These are phyloP conservation scores for Pseudozyma hubeiensis DNA, from an alignment of 1,284 basidiomycete genomes.

Conservation along the genomic window DNA sequence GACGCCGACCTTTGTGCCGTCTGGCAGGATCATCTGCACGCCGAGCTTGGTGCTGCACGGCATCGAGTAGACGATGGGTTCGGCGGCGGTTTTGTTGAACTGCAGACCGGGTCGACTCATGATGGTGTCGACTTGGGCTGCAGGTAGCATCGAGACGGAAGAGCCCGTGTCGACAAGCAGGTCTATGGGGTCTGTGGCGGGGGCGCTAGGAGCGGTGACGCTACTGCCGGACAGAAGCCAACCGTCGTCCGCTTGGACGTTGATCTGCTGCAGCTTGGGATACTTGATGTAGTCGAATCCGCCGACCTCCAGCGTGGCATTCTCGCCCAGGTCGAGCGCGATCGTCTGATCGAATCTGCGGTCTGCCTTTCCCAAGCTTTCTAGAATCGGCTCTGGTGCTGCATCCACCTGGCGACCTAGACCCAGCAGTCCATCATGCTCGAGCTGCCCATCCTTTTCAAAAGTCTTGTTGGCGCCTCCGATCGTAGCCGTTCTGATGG, in stretches of 20 bases:
- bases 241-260: conserved; percentile 19
- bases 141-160: conserved; percentile 35
- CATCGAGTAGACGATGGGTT: conserved; percentile 42
- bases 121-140: conserved; percentile 26
- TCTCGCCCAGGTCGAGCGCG: conserved; percentile 19
- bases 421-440: conserved; percentile 42
- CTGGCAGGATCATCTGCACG: conserved; percentile 25
- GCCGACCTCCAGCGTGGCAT: conserved; percentile 28
- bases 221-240: conserved; percentile 22
- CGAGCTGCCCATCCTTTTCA: conserved; percentile 23
- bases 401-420: conserved; percentile 17
- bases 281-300: conserved; percentile 32
- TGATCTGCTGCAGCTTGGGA: conserved; percentile 19
- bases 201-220: conserved; percentile 17
- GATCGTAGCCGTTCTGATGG: conserved; percentile 12
- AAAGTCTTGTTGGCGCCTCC: conserved; percentile 35
- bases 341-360: conserved; percentile 6
- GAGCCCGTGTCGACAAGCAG: conserved; percentile 41
- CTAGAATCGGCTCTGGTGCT: conserved; percentile 13
- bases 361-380: conserved; percentile 12
- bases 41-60: conserved; percentile 35
- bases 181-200: conserved; percentile 2
- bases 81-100: conserved; percentile 14
- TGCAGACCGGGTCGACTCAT: conserved; percentile 27
- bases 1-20: conserved; percentile 21